Base-by-base conservation (phyloP, 2,329 filamentous ascomycete genomes). In the Penicillium sclerotigenum region DNA sequence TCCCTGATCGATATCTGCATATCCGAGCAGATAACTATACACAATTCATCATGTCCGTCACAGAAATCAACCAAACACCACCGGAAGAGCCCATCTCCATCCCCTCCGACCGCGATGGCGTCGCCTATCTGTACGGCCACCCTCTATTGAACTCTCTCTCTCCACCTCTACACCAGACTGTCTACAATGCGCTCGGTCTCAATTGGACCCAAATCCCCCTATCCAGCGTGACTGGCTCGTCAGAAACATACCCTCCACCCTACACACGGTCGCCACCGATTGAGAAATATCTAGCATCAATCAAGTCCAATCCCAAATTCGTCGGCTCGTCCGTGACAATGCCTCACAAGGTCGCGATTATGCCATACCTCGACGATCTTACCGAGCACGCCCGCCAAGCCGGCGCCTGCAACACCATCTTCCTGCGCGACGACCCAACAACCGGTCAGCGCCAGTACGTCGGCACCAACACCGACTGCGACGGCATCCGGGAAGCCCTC, bases 351-450 rank as follows among this genome's bases (percentile, higher is more conserved):
- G 83, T 93, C 26, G 80, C 84, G 64, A 90, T 93, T 68, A 83
- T 92, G 57, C 80, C 83, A 0, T 80, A 90, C 63, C 81, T 93
- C 9, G 89, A 93, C 67, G 83, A 86, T 52, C 77, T 92, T 36
- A 91, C 88, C 7, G 81, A 84, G 22, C 88, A 91, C 73, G 89
- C 85, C 63, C 81, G 82, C 47, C 85, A 87, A 34, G 87, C 91
- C 22, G 89, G 89, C 46, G 89, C 89, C 48, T 87, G 88, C 73
- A 93, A 94, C 78, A 94, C 89, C 0, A 81, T 93, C 50, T 92
- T 88, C 76, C 71, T 89, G 45, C 79, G 82, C 46, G 70, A 72
- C 1, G 64, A 70, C 36, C 60, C 62, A 8, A 43, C 18, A 16
- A 71, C 78, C 45, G 80, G 81, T 48, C 73, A 74, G 33, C 76